phyloP scores from a whole-genome alignment of 176 grass and related monocot species.

The Calamus simplicifolius region DNA sequence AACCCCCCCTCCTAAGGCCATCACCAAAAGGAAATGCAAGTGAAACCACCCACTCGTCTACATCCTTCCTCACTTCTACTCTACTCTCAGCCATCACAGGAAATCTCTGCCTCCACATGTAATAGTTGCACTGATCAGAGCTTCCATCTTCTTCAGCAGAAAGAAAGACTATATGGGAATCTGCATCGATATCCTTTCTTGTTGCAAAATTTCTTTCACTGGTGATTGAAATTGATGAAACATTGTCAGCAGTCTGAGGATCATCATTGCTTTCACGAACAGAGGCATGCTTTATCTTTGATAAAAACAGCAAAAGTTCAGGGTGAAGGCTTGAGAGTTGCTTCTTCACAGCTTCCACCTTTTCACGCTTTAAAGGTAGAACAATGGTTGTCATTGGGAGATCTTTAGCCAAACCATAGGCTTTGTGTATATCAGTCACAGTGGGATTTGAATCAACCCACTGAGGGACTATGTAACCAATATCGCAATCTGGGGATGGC shows the following conservation, averaged over 20 bases:
- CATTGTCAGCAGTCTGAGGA: background rate
- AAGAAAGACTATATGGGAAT: conserved; percentile 50
- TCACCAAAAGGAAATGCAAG: conserved; percentile 42
- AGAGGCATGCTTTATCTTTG: conserved; percentile 51
- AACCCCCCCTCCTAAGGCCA: conserved; percentile 34
- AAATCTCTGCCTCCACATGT: conserved; percentile 87
- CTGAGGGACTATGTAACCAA: conserved; percentile 80
- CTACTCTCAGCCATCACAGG: conserved; percentile 40
- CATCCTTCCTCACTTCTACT: conserved; percentile 52
- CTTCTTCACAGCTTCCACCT: conserved; percentile 49
- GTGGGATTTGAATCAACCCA: conserved; percentile 54
- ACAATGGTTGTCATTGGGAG: conserved; percentile 63
- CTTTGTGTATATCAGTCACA: conserved; percentile 31
- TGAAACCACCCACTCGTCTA: conserved; percentile 65
- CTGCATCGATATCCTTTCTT: conserved; percentile 43
- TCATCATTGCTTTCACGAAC: conserved; percentile 27
- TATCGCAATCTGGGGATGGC: conserved; percentile 51
- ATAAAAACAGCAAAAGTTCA: conserved; percentile 67
- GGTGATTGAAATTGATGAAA: conserved; percentile 35
- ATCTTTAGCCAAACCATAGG: conserved; percentile 39
- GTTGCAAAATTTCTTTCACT: conserved; percentile 33
- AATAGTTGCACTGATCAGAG: conserved; percentile 42
- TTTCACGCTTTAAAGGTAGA: conserved; percentile 51
- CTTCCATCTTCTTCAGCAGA: conserved; percentile 29
- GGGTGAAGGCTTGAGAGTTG: conserved; percentile 66